Evolutionary conservation across 2,329 filamentous ascomycete genomes (phyloP).

Genomic region (Colletotrichum tanaceti): DNA sequence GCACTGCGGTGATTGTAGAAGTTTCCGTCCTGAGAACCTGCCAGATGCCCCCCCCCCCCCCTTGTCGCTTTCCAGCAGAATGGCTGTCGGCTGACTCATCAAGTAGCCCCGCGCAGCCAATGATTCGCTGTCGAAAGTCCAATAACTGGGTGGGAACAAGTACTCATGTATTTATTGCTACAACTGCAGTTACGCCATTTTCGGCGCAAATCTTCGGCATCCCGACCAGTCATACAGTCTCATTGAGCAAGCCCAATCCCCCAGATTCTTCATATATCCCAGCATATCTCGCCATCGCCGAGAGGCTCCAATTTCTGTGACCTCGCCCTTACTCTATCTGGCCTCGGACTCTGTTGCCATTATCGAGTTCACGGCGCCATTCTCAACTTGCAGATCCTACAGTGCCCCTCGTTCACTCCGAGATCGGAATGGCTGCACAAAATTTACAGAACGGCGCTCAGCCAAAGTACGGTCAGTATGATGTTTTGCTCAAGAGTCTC

Average conservation of each 20-base stretch:
- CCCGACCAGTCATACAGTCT: constrained; percentile 28
- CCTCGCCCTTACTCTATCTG: constrained; percentile 9
- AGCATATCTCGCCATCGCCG: constrained; percentile 31
- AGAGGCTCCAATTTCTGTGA: neutral
- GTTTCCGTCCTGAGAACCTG: constrained; percentile 3
- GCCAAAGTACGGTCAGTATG: constrained; percentile 51
- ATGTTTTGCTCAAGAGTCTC: constrained; percentile 5
- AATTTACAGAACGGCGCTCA: constrained; percentile 40
- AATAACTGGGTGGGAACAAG: neutral
- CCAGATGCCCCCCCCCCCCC: neutral
- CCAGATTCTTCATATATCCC: constrained; percentile 33
- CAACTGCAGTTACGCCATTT: constrained; percentile 36
- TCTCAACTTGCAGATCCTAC: neutral
- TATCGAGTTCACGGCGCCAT: constrained; percentile 1
- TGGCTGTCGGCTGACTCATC: constrained; percentile 29
- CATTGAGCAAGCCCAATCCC: constrained; percentile 2
- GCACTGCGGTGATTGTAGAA: neutral
- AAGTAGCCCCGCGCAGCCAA: constrained; percentile 26
- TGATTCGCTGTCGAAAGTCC: constrained; percentile 7
- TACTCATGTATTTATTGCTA: neutral
- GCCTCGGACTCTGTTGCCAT: neutral
- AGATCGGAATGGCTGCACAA: constrained; percentile 45
- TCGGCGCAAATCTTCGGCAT: constrained; percentile 28
- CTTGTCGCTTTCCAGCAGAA: neutral
- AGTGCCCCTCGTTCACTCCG: constrained; percentile 33